These are phyloP conservation scores for Chloris gayana DNA, from an alignment of 176 grass and related monocot species.

Conservation along the genomic window DNA sequence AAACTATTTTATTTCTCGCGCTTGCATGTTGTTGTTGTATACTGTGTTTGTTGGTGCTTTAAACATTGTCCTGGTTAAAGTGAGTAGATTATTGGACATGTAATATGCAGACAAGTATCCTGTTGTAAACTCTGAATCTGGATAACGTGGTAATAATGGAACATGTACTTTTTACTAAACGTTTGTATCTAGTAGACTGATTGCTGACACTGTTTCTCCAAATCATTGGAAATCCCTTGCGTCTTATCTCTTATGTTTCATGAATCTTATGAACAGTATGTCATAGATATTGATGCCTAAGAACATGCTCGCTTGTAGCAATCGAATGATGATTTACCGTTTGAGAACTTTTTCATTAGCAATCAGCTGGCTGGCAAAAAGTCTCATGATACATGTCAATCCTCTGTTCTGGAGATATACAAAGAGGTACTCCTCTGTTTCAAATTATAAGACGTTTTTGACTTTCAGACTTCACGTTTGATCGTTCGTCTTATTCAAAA, in stretches of 20 bases:
- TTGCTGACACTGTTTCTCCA: neutral
- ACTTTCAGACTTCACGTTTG: no score
- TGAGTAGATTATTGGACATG: neutral
- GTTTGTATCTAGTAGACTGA: neutral
- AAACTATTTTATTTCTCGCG: conserved; percentile 9
- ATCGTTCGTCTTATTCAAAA: no score
- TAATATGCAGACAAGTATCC: neutral
- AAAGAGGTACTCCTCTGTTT: neutral
- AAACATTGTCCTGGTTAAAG: neutral
- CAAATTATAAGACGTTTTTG: no score
- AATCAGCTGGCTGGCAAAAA: no score
- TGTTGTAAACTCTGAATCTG: neutral
- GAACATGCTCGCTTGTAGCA: neutral
- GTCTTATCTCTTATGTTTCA: neutral
- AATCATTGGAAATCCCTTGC: neutral
- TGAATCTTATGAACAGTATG: neutral
- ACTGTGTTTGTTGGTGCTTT: conserved; percentile 15
- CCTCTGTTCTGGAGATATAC: neutral
- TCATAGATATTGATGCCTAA: neutral
- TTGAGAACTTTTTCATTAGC: neutral
- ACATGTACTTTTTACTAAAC: neutral
- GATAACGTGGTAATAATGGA: neutral
- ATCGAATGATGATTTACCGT: neutral
- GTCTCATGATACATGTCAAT: neutral
- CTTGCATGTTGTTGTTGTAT: neutral